These are phyloP conservation scores for Hsuehochloa calcarea DNA, from an alignment of 176 grass and related monocot genomes.

Conservation along the genomic window DNA sequence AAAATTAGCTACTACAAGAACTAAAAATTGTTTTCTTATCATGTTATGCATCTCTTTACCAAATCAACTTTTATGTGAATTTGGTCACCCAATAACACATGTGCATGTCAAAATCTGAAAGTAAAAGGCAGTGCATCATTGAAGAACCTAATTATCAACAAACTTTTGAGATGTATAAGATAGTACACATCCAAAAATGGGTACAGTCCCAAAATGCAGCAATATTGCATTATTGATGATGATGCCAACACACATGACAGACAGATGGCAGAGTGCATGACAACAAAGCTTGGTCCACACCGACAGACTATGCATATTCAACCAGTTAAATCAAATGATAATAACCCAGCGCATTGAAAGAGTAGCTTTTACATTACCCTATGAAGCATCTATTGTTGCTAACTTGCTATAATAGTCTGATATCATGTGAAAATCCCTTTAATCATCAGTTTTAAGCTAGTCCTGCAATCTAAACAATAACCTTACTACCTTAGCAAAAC, in stretches of 20 bases:
- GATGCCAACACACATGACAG: background rate
- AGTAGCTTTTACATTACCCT: background rate
- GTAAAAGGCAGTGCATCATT: background rate
- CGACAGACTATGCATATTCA: background rate
- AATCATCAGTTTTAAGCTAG: background rate
- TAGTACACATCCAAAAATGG: background rate
- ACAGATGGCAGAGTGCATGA: background rate
- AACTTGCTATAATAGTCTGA: background rate
- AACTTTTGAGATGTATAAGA: background rate
- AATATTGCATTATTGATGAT: background rate
- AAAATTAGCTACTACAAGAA: background rate
- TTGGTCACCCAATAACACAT: background rate
- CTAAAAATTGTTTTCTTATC: background rate
- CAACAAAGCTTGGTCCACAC: background rate
- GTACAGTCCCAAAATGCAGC: background rate
- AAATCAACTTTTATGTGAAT: background rate
- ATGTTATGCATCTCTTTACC: background rate
- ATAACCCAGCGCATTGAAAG: background rate
- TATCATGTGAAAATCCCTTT: background rate
- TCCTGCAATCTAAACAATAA: background rate
- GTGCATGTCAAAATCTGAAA: background rate
- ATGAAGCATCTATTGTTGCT: background rate
- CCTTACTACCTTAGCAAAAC: background rate
- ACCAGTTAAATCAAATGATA: conserved; percentile 9
- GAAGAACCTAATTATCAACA: background rate